Evolutionary conservation across 1,284 basidiomycete genomes (phyloP).

Genomic region (Peniophora sp.): DNA sequence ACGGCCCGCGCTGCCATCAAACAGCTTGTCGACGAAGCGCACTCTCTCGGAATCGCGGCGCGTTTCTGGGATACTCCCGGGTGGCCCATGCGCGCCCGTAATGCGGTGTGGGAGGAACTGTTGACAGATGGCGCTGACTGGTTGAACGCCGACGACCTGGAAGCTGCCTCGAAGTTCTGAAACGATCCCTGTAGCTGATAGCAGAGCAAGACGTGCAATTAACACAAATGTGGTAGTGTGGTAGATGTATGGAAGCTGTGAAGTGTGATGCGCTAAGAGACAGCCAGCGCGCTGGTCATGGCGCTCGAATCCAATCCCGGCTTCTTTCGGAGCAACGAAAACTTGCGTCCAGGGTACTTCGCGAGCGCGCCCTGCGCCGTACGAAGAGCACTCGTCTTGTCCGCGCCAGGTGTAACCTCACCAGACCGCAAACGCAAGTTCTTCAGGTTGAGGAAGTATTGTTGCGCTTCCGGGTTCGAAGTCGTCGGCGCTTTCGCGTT

Average conservation of each 20-base stretch:
- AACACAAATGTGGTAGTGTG: too few relatives aligned
- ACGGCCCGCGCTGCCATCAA: constrained; percentile 27
- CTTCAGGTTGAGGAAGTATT: constrained; percentile 16
- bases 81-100: constrained; percentile 37
- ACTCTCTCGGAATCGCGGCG: constrained; percentile 35
- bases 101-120: constrained; percentile 35
- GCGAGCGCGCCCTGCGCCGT: constrained; percentile 25
- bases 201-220: too few relatives aligned
- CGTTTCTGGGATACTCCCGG: constrained; percentile 48
- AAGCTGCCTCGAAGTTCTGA: constrained; percentile 35
- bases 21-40: constrained; percentile 34
- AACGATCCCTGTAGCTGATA: neutral
- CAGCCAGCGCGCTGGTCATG: neutral
- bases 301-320: neutral
- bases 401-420: constrained; percentile 24
- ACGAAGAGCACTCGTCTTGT: constrained; percentile 20
- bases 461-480: constrained; percentile 5
- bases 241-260: neutral
- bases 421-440: constrained; percentile 23
- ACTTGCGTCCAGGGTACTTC: constrained; percentile 15
- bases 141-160: constrained; percentile 47
- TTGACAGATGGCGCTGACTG: constrained; percentile 39
- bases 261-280: neutral
- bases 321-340: constrained; percentile 15
- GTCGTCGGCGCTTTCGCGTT: neutral